These are phyloP conservation scores for Colletotrichum melonis DNA, from an alignment of 2,329 filamentous ascomycete species.

Conservation along the genomic window DNA sequence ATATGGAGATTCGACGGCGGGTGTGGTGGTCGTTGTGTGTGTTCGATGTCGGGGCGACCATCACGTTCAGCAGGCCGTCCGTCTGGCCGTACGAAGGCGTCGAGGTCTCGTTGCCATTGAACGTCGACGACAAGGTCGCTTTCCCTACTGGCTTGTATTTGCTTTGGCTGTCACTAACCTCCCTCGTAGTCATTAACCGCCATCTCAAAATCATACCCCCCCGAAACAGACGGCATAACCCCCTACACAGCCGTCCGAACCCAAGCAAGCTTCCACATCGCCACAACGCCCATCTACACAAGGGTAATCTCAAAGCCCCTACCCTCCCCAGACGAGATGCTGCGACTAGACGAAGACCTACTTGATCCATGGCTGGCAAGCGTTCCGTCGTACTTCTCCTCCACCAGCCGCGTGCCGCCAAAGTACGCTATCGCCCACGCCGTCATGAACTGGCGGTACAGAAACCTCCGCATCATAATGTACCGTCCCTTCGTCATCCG, in stretches of 20 bases:
- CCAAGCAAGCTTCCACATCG: constrained; percentile 57
- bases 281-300: constrained; percentile 57
- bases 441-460: constrained; percentile 55
- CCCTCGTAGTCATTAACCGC: constrained; percentile 42
- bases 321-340: constrained; percentile 52
- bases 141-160: not conserved
- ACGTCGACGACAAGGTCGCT: constrained; percentile 42
- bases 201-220: constrained; percentile 46
- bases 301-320: constrained; percentile 57
- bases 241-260: constrained; percentile 55
- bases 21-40: constrained; percentile 53
- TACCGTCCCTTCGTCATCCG: constrained; percentile 59
- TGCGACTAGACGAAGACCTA: constrained; percentile 51
- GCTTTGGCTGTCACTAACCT: not conserved
- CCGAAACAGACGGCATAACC: constrained; percentile 51
- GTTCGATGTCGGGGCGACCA: constrained; percentile 57
- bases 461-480: constrained; percentile 60
- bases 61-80: constrained; percentile 48
- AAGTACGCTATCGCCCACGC: constrained; percentile 53
- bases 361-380: constrained; percentile 51
- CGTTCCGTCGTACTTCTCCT: constrained; percentile 50
- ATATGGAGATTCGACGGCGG: constrained; percentile 49
- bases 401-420: constrained; percentile 44
- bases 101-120: constrained; percentile 48
- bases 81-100: constrained; percentile 38